Conservation (phyloP, 371 early-diverging fungal species). For the Coemansia sp. region DNA sequence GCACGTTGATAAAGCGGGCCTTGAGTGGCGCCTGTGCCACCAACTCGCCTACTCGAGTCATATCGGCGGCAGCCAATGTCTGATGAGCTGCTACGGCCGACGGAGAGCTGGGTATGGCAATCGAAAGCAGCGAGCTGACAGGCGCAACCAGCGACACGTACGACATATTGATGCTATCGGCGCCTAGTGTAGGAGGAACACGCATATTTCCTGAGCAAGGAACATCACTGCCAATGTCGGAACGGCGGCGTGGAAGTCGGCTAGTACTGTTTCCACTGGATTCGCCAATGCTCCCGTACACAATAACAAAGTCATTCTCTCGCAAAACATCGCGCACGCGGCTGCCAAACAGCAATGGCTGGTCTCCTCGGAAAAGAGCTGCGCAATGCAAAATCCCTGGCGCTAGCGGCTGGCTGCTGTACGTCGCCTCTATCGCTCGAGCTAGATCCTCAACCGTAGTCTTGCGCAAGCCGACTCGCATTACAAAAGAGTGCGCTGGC, state of each 20-base stretch:
- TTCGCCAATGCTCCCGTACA: conserved; percentile 11
- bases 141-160: not conserved
- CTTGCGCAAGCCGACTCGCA: not conserved
- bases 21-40: conserved; percentile 42
- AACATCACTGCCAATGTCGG: too few species aligned
- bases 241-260: too few species aligned
- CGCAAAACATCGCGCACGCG: conserved; percentile 26
- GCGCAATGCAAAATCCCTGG: conserved; percentile 16
- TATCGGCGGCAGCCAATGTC: conserved; percentile 18
- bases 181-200: too few species aligned
- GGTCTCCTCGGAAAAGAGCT: conserved; percentile 29
- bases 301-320: conserved; percentile 22
- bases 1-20: conserved; percentile 46
- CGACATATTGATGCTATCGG: conserved; percentile 5
- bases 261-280: not conserved
- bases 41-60: conserved; percentile 16
- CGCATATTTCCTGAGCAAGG: too few species aligned
- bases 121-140: conserved; percentile 21
- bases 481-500: not conserved
- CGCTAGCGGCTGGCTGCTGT: too few species aligned
- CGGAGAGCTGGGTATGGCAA: too few species aligned
- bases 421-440: conserved; percentile 23
- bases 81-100: conserved; percentile 9
- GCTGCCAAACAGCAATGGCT: conserved; percentile 30
- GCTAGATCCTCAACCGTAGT: conserved; percentile 39